phyloP scores from a whole-genome alignment of 2,329 filamentous ascomycete genomes.

The Coniella lustricola region DNA sequence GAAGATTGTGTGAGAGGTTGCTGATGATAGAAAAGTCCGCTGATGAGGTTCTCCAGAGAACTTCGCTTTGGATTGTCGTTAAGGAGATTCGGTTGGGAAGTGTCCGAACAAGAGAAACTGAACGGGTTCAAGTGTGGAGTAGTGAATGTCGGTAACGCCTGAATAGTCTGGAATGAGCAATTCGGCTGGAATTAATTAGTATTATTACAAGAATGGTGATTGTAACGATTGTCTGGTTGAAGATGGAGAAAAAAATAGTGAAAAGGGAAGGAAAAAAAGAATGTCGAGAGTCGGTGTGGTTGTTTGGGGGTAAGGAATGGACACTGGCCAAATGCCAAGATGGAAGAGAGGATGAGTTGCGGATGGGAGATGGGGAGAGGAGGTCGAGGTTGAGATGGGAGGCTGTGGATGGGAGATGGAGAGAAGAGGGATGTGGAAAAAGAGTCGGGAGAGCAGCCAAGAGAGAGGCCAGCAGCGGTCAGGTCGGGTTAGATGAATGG shows the following conservation, averaged over 20 bases:
- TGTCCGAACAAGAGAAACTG: slow-evolving; percentile 16
- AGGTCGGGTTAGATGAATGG: slow-evolving; percentile 12
- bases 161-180: slow-evolving; percentile 4
- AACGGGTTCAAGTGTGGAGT: slow-evolving; percentile 20
- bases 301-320: slow-evolving; percentile 43
- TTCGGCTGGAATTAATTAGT: no score
- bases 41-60: slow-evolving; percentile 44
- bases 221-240: slow-evolving; percentile 29
- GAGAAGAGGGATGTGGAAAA: neutral
- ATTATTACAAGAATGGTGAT: no score
- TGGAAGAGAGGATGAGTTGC: slow-evolving; percentile 13
- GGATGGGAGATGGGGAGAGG: slow-evolving; percentile 39
- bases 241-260: slow-evolving; percentile 50
- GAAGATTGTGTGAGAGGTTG: slow-evolving; percentile 7
- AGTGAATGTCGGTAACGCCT: no score
- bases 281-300: neutral
- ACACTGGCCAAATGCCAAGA: slow-evolving; percentile 32
- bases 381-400: no score
- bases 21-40: slow-evolving; percentile 1
- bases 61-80: slow-evolving; percentile 27
- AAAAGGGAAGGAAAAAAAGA: slow-evolving; percentile 26
- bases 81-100: slow-evolving; percentile 4
- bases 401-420: no score
- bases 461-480: slow-evolving; percentile 6
- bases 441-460: no score